Conservation (phyloP, 2,329 filamentous ascomycete species). For the Aspergillus carbonarius region DNA sequence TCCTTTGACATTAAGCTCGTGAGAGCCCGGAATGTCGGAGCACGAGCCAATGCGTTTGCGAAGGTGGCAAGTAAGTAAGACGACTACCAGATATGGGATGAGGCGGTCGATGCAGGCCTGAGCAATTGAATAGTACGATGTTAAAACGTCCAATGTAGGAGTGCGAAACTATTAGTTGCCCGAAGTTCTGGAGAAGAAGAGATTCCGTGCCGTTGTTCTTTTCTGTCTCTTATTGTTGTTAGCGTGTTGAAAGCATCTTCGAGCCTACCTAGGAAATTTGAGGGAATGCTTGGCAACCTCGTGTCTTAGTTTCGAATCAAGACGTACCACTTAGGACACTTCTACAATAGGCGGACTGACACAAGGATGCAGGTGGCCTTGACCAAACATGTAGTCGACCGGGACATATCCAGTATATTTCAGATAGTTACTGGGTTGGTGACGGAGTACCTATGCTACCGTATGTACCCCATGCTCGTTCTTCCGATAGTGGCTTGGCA, state of each 20-base stretch:
- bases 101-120: not conserved
- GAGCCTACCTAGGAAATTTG: not conserved
- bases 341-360: not conserved
- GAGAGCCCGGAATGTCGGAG: slow-evolving; percentile 26
- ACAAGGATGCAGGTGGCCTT: not conserved
- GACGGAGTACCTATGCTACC: too few species aligned
- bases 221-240: not conserved
- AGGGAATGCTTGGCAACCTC: not conserved
- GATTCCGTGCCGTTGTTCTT: not conserved
- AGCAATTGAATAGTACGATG: not conserved
- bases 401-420: too few species aligned
- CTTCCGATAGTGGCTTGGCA: too few species aligned
- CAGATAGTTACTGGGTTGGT: too few species aligned
- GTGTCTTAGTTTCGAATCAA: not conserved
- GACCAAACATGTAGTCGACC: not conserved
- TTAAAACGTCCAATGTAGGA: not conserved
- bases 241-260: not conserved
- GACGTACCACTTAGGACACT: not conserved
- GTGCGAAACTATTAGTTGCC: not conserved
- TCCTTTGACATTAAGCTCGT: slow-evolving; percentile 42
- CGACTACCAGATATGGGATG: not conserved
- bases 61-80: not conserved
- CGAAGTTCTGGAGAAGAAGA: not conserved
- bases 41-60: slow-evolving; percentile 18
- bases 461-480: too few species aligned